phyloP scores from a whole-genome alignment of 2,329 filamentous ascomycete genomes.

The Xylariaceae sp. region DNA sequence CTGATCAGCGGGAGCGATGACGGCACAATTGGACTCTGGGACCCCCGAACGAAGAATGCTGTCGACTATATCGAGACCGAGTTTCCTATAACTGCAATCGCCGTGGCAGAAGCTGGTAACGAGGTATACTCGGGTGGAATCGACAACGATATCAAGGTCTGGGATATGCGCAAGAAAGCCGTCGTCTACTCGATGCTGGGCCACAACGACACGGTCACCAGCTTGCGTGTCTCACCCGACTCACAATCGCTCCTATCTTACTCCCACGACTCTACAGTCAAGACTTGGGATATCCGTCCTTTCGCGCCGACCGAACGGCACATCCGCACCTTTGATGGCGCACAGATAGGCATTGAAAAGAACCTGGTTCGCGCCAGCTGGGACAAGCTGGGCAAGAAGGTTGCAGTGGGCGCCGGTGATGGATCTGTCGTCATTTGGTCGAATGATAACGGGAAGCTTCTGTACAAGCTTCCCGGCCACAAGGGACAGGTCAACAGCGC shows the following conservation, averaged over 20 bases:
- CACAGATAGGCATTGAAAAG: slow-evolving; percentile 78
- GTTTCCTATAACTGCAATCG: slow-evolving; percentile 85
- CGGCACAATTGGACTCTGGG: slow-evolving; percentile 91
- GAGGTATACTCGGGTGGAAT: slow-evolving; percentile 93
- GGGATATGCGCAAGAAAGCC: slow-evolving; percentile 89
- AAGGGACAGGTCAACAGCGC: slow-evolving; percentile 93
- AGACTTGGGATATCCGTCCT: slow-evolving; percentile 92
- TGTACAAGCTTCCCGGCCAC: slow-evolving; percentile 93
- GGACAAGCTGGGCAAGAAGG: slow-evolving; percentile 77
- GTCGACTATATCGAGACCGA: slow-evolving; percentile 84
- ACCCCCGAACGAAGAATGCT: slow-evolving; percentile 82
- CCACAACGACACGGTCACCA: slow-evolving; percentile 87
- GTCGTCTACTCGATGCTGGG: slow-evolving; percentile 82
- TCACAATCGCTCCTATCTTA: slow-evolving; percentile 85
- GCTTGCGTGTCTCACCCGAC: slow-evolving; percentile 85
- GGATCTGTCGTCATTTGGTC: slow-evolving; percentile 91
- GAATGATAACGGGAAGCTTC: slow-evolving; percentile 73
- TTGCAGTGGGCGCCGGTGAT: slow-evolving; percentile 84
- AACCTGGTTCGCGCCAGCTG: slow-evolving; percentile 87
- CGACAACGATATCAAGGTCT: slow-evolving; percentile 94
- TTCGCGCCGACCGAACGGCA: slow-evolving; percentile 85
- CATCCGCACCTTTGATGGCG: slow-evolving; percentile 87
- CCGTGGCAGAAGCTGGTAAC: slow-evolving; percentile 88
- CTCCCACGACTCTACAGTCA: slow-evolving; percentile 86
- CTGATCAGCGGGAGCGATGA: slow-evolving; percentile 90